Conservation (phyloP, 78 protist species). For the Speleostelium caveatum region DNA sequence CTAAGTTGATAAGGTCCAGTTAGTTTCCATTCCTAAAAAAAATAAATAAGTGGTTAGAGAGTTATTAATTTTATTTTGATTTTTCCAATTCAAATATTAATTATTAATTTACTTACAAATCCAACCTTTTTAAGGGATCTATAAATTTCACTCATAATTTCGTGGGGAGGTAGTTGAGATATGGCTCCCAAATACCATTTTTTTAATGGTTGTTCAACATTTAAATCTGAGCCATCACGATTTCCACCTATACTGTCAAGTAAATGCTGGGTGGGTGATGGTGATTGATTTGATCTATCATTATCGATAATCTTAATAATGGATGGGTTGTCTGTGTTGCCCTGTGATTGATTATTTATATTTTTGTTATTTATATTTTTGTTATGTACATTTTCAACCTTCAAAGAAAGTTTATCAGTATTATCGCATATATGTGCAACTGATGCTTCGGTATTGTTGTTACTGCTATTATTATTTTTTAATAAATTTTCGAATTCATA, state of each 20-base stretch:
- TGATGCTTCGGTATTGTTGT: background rate
- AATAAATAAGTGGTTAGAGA: background rate
- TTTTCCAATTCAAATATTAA: background rate
- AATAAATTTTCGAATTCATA: conserved; percentile 1
- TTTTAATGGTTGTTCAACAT: conserved; percentile 12
- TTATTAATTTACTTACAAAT: conserved; percentile 55
- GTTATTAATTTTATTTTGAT: background rate
- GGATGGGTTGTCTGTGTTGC: too few relatives aligned
- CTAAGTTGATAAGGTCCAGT: conserved; percentile 83
- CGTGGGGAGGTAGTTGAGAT: conserved; percentile 73
- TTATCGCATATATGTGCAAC: background rate
- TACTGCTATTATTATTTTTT: background rate
- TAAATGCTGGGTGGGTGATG: background rate
- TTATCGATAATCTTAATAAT: background rate
- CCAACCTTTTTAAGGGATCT: conserved; percentile 69
- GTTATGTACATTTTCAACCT: too few relatives aligned
- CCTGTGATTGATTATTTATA: background rate
- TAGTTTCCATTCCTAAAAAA: conserved; percentile 73
- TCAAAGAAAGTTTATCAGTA: background rate
- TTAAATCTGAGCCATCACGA: background rate
- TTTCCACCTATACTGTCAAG: background rate
- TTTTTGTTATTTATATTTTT: background rate
- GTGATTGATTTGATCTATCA: background rate
- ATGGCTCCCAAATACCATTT: conserved; percentile 80
- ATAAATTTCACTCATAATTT: conserved; percentile 78